Base-by-base conservation (phyloP, 2,329 filamentous ascomycete species). In the Penicillium griseofulvum region DNA sequence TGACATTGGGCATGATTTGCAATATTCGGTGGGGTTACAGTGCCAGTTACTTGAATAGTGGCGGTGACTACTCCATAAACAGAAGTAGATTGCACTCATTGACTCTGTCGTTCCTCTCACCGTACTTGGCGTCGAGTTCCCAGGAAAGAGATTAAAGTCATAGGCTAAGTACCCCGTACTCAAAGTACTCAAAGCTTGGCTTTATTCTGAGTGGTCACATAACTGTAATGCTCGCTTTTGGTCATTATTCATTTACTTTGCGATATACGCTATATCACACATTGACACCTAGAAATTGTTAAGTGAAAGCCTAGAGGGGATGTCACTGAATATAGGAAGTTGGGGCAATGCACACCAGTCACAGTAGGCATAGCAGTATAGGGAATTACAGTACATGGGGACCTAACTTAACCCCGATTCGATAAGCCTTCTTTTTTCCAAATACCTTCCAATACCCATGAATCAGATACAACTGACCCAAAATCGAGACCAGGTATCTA, bases 391-490 rank as follows among this genome's bases (percentile, higher is more conserved):
- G 42, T 22, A 10, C 42, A 31, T 19, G 6, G 17, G 10, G 10
- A 34, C 11, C 16, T 17, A 22, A 14, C 22, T 19, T 28, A 28
- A 19, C 19, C n/a, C 11, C 26, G 12, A 31, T 10, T 14, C 11
- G 17, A 22, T 14, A 14, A 4, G 17, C 4, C 12, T 9, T 47
- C 31, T 36, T 24, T 12, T 26, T 49, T 42, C 9, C 17, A 29
- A 42, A 17, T 16, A 42, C 28, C 19, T 24, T 65, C 8, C 9
- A 29, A 55, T 65, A 43, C 60, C 68, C n/a, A 31, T 16, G n/a
- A 6, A 10, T 7, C 3, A 5, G 19, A 22, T 22, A 14, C 17
- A 38, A 19, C 26, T 19, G 10, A 29, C 41, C n/a, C 24, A 19
- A 14, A 17, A 8, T 19, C 16, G 16, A 29, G 41, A 43, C 1